Evolutionary conservation across 108 stramenopile species (phyloP), one percentile per base, ranked within the genome.

Genomic region (Stephanodiscus minutulus): DNA sequence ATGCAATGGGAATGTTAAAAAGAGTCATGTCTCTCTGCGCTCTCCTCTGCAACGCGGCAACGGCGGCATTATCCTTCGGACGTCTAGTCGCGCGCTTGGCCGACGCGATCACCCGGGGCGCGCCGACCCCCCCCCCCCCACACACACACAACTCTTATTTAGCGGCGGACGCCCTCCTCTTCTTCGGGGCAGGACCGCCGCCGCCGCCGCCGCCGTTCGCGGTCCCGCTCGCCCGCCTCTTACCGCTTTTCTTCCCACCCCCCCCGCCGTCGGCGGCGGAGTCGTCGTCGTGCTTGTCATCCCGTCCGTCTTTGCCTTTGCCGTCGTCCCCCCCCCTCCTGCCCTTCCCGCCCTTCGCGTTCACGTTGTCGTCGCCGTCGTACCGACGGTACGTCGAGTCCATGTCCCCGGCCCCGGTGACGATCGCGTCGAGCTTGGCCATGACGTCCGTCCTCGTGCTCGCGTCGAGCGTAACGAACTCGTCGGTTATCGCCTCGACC

Each of bases 401-500:
- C 76, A 89, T 61, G 56, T 84, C 73, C 73, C 33, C 89, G n/a
- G n/a, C 91, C 10, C 74, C 67, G 2, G 75, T 83, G 24, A 83
- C 61, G 18, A 87, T 72, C 13, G 89, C 91, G 68, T 89, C 79
- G 18, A 90, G 52, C 74, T 83, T 87, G 18, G 76, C 82, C 89
- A 93, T 88, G 64, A 79, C 71, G 73, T 93, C 84, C 17, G 68
- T 72, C 28, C 74, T 47, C 0, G 76, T 79, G 60, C 88, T 73
- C 53, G 69, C 65, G 41, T 76, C 70, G 13, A 93, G 47, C 11
- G 86, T 84, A 22, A 86, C 82, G 62, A 89, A 93, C 74, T 93
- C 89, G 62, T 91, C 88, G 9, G 88, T 87, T 43, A 93, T 82
- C 1, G 80, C 73, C 60, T 93, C 92, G 11, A 91, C 84, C 66